These are phyloP conservation scores for Talaromyces sp. DNA, from an alignment of 2,329 filamentous ascomycete species.

Conservation along the genomic window DNA sequence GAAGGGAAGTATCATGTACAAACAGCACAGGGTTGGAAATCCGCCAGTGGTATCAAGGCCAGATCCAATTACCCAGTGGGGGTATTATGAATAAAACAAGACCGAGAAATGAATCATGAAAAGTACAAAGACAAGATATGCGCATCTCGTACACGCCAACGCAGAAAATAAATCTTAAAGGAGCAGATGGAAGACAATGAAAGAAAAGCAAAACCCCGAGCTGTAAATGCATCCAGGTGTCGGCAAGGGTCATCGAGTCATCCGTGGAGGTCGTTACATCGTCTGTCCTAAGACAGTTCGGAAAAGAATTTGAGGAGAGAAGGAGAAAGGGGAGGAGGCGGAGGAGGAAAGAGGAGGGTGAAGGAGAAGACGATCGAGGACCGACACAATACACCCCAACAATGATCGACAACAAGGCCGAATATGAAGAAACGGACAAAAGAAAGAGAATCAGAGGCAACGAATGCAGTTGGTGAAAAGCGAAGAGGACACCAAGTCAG, in stretches of 20 bases:
- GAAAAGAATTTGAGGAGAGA: background rate
- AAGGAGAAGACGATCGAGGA: background rate
- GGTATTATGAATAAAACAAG: conserved; percentile 41
- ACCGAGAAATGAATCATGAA: conserved; percentile 22
- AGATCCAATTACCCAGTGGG: conserved; percentile 13
- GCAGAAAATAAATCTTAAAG: conserved; percentile 15
- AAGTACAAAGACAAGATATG: conserved; percentile 10
- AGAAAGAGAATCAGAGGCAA: conserved; percentile 2
- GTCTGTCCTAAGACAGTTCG: conserved; percentile 12
- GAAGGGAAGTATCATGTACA: conserved; percentile 17
- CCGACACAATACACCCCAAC: background rate
- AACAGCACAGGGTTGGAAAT: background rate
- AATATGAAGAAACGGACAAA: background rate
- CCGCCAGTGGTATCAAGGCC: conserved; percentile 3
- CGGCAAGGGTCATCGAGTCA: conserved; percentile 22
- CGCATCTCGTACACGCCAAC: conserved; percentile 21
- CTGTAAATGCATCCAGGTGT: conserved; percentile 27
- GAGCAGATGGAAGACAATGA: conserved; percentile 5
- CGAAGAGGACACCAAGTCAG: conserved; percentile 21
- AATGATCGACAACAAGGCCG: conserved; percentile 7
- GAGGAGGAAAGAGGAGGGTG: background rate
- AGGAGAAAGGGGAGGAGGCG: background rate
- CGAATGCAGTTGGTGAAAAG: conserved; percentile 1
- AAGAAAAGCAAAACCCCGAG: conserved; percentile 11
- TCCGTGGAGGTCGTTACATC: conserved; percentile 25